Evolutionary conservation across 148 eudicot species (phyloP).

Genomic region (Vaccinium darrowii): DNA sequence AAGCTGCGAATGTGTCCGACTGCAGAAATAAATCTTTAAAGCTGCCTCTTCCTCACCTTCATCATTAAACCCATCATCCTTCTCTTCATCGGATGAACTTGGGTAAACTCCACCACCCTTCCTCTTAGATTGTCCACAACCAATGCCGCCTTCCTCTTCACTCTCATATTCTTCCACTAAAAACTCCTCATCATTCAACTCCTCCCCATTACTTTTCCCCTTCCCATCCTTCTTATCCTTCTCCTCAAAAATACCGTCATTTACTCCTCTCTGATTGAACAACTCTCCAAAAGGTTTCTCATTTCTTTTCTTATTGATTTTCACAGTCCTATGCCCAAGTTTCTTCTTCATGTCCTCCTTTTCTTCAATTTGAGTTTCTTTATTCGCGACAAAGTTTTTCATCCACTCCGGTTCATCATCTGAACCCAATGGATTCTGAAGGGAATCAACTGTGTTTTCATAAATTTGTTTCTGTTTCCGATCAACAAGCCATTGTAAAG

Average conservation of each 20-base stretch:
- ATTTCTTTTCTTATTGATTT: constrained; percentile 31
- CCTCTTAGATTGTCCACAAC: constrained; percentile 52
- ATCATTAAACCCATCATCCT: constrained; percentile 31
- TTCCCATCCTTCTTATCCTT: constrained; percentile 24
- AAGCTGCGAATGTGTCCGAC: constrained; percentile 95
- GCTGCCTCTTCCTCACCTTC: constrained; percentile 42
- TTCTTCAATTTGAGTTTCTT: constrained; percentile 33
- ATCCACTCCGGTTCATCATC: constrained; percentile 98
- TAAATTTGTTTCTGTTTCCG: constrained; percentile 30
- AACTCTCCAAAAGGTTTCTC: constrained; percentile 41
- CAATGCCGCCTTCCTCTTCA: constrained; percentile 44
- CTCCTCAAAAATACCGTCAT: constrained; percentile 15
- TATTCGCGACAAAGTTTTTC: constrained; percentile 49
- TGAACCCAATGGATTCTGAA: constrained; percentile 20
- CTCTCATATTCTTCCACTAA: constrained; percentile 89
- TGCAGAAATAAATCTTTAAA: constrained; percentile 78
- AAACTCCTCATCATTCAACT: constrained; percentile 65
- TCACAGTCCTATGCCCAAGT: constrained; percentile 28
- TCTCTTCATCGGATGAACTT: constrained; percentile 67
- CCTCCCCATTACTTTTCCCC: constrained; percentile 28
- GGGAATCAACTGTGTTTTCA: constrained; percentile 6
- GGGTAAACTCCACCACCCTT: constrained; percentile 42
- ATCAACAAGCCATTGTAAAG: constrained; percentile 87
- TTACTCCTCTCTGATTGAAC: constrained; percentile 18
- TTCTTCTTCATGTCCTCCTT: constrained; percentile 29